Evolutionary conservation across 179 eudicot species (phyloP).

Genomic region (Dionaea muscipula): DNA sequence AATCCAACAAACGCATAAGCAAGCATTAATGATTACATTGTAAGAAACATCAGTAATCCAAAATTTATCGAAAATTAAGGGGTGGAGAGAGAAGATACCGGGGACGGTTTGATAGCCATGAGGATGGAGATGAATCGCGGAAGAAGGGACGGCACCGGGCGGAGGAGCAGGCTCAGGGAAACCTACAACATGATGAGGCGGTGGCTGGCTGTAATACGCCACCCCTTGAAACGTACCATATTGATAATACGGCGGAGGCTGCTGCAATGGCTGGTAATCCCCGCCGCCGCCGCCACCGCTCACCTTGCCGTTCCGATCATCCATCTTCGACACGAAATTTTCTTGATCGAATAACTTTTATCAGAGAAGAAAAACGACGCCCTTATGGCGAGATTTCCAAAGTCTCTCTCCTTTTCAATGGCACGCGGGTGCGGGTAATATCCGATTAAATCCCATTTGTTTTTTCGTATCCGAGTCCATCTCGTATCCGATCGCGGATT

Average conservation of each 20-base stretch:
- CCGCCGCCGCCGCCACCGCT: conserved; percentile 16
- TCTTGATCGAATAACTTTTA: no score
- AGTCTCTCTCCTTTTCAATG: no score
- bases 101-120: conserved; percentile 52
- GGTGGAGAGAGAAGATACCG: conserved; percentile 22
- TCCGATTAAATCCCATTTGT: no score
- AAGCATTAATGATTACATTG: no score
- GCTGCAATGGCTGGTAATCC: conserved; percentile 14
- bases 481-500: no score
- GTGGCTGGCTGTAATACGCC: conserved; percentile 34
- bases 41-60: no score
- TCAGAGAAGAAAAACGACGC: neutral
- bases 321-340: conserved; percentile 28
- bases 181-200: conserved; percentile 41
- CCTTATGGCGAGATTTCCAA: no score
- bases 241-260: conserved; percentile 21
- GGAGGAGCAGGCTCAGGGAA: conserved; percentile 54
- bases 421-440: neutral
- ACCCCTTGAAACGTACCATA: conserved; percentile 89
- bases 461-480: no score
- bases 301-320: conserved; percentile 29
- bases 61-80: neutral
- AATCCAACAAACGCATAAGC: no score
- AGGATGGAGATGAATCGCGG: conserved; percentile 27
- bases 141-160: conserved; percentile 10